These are phyloP conservation scores for Acacia concinna DNA, from an alignment of 331 rosid species.

Conservation along the genomic window DNA sequence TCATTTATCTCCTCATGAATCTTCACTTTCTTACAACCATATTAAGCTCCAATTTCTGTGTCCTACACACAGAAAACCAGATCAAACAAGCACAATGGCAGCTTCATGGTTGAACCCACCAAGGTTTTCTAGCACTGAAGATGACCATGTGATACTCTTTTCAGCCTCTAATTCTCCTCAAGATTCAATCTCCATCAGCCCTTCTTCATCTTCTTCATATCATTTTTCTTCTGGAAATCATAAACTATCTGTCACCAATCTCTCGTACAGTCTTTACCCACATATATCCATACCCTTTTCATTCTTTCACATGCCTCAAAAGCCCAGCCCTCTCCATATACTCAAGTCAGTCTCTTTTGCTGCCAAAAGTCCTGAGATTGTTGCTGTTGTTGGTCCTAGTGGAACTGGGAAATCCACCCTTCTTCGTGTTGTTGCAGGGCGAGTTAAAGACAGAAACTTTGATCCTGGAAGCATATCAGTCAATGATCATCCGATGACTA, in stretches of 20 bases:
- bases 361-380: slow-evolving; percentile 69
- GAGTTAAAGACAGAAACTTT: slow-evolving; percentile 52
- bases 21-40: background rate
- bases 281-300: slow-evolving; percentile 39
- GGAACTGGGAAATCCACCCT: slow-evolving; percentile 93
- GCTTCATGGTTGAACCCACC: slow-evolving; percentile 49
- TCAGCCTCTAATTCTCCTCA: slow-evolving; percentile 67
- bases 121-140: slow-evolving; percentile 41
- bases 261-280: slow-evolving; percentile 57
- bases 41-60: background rate
- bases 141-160: slow-evolving; percentile 36
- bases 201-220: slow-evolving; percentile 17
- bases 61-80: slow-evolving; percentile 5
- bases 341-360: slow-evolving; percentile 76
- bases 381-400: slow-evolving; percentile 87
- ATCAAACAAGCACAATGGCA: slow-evolving; percentile 34
- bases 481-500: slow-evolving; percentile 51
- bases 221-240: background rate
- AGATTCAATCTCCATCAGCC: slow-evolving; percentile 42
- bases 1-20: background rate
- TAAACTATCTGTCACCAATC: slow-evolving; percentile 55
- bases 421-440: slow-evolving; percentile 60
- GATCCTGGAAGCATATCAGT: slow-evolving; percentile 51
- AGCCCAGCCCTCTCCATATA: slow-evolving; percentile 50
- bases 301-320: slow-evolving; percentile 38